Base-by-base conservation (phyloP, 1,284 basidiomycete species). In the Malassezia pachydermatis region DNA sequence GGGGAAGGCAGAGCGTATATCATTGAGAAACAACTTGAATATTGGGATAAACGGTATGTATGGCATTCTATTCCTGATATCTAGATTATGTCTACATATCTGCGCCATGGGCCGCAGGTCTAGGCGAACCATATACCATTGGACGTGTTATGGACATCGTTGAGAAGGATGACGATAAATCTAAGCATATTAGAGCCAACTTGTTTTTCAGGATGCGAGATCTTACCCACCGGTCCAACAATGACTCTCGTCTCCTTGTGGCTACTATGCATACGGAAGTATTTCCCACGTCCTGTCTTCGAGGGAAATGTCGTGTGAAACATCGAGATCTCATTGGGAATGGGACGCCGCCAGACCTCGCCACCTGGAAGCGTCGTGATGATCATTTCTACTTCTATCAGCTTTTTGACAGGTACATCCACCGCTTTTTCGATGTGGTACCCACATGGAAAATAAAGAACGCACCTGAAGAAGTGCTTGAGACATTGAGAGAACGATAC, bases 351-450 rank as follows among this genome's bases (percentile, higher is more conserved):
- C 68, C 86, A 41, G 87, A 94, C 75, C 76, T 95, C 44, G 79
- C 84, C 63, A 84, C 84, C n/a, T 95, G 88, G 88, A 94, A 90
- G 76, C 86, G 85, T 73, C 80, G 83, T 41, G 86, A 88, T 11
- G 89, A 95, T 73, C 82, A 87, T 62, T 95, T 95, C 76, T 94
- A 89, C 77, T 95, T 88, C 76, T 82, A 82, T 62, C 83, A 86
- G 61, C 78, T 92, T 49, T 95, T 89, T 72, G 92, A 98, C 75
- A 87, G 90, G 37, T 96, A 95, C 75, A 87, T 95, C 73, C 90
- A 94, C 76, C 86, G 88, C 72, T 92, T 94, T 75, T 95, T 92
- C 74, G 94, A 98, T 73, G 84, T 96, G 59, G 82, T 98, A 51
- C 83, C 86, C 46, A 82, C 87, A 22, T 80, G 80, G 39, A 84